These are phyloP conservation scores for Zymoseptoria tritici DNA, from an alignment of 2,329 filamentous ascomycete genomes.

Conservation along the genomic window DNA sequence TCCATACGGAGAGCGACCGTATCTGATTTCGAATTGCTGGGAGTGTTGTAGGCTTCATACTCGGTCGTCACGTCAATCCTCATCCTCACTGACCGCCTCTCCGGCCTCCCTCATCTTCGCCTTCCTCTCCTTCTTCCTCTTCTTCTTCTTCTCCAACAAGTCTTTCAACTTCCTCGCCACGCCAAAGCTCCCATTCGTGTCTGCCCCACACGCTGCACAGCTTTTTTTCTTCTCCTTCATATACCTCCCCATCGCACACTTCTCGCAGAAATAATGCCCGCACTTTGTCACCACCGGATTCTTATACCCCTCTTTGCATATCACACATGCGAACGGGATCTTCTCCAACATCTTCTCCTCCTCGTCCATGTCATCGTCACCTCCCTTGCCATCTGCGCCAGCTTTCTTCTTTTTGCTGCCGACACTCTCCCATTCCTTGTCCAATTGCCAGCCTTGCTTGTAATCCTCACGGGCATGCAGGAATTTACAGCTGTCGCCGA, in stretches of 20 bases:
- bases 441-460: slow-evolving; percentile 91
- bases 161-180: slow-evolving; percentile 74
- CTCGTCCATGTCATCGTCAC: slow-evolving; percentile 44
- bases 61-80: no score
- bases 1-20: no score
- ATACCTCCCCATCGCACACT: slow-evolving; percentile 79
- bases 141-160: slow-evolving; percentile 66
- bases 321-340: slow-evolving; percentile 84
- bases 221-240: slow-evolving; percentile 68
- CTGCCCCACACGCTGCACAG: slow-evolving; percentile 77
- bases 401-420: slow-evolving; percentile 54
- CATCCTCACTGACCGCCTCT: slow-evolving; percentile 31
- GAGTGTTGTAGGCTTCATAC: background rate
- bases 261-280: slow-evolving; percentile 92
- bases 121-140: slow-evolving; percentile 52
- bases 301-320: slow-evolving; percentile 73
- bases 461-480: slow-evolving; percentile 70
- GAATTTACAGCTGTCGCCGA: slow-evolving; percentile 76
- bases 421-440: slow-evolving; percentile 84
- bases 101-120: slow-evolving; percentile 48
- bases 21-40: background rate
- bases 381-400: slow-evolving; percentile 51
- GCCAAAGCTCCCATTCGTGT: slow-evolving; percentile 87
- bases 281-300: slow-evolving; percentile 81
- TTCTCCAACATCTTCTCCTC: slow-evolving; percentile 69